These are phyloP conservation scores for Allomyces arbusculus DNA, from an alignment of 192 early-diverging fungal species.

Conservation along the genomic window DNA sequence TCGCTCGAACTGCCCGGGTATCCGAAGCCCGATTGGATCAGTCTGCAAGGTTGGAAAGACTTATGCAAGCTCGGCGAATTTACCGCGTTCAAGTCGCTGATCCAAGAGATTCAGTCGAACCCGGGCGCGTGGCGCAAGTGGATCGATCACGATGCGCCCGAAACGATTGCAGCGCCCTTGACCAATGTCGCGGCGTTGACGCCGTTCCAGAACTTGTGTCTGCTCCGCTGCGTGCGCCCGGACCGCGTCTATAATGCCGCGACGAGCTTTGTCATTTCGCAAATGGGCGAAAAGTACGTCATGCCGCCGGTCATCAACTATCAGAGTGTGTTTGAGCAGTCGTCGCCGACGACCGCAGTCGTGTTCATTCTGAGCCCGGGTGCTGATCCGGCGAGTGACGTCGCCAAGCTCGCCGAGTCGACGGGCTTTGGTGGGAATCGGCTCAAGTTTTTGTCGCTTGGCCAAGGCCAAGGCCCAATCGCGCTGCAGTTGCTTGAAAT, in stretches of 20 bases:
- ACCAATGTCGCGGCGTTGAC: constrained; percentile 22
- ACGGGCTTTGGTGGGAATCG: constrained; percentile 38
- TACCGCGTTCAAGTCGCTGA: constrained; percentile 7
- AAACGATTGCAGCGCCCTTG: constrained; percentile 3
- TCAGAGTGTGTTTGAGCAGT: constrained; percentile 47
- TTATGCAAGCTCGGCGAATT: constrained; percentile 2
- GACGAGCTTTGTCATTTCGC: constrained; percentile 36
- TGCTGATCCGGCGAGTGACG: constrained; percentile 83
- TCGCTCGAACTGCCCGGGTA: constrained; percentile 2
- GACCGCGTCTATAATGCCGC: constrained; percentile 40
- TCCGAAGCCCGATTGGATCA: constrained; percentile 12
- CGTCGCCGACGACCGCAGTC: constrained; percentile 48
- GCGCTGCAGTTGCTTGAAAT: constrained; percentile 74
- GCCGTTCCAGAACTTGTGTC: constrained; percentile 33
- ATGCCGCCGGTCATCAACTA: constrained; percentile 38
- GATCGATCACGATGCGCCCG: constrained; percentile 8
- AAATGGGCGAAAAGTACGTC: constrained; percentile 43
- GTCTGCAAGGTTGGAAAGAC: constrained; percentile 1
- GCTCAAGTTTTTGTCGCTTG: constrained; percentile 87
- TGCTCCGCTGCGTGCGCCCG: constrained; percentile 32
- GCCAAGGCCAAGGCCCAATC: constrained; percentile 72
- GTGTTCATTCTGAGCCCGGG: constrained; percentile 82
- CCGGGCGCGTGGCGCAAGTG: constrained; percentile 14
- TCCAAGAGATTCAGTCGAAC: constrained; percentile 7
- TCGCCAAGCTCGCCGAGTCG: constrained; percentile 68